These are phyloP conservation scores for Bauhinia variegata DNA, from an alignment of 306 rosid genomes.

Conservation along the genomic window DNA sequence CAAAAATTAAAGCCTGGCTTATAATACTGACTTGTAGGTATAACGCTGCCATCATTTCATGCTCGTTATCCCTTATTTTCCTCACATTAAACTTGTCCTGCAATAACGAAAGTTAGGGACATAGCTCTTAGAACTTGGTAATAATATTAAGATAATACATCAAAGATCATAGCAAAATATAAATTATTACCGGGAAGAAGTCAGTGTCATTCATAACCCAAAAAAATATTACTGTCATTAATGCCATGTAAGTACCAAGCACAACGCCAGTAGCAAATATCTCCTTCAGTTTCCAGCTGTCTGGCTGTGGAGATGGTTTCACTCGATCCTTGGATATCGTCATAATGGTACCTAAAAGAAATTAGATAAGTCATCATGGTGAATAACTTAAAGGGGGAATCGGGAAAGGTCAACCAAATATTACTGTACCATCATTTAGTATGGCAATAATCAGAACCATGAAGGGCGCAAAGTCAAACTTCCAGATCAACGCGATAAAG, in stretches of 20 bases:
- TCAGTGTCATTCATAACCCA: slow-evolving; percentile 71
- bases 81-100: slow-evolving; percentile 68
- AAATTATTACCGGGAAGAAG: slow-evolving; percentile 72
- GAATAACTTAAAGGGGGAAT: slow-evolving; percentile 3
- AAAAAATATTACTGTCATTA: slow-evolving; percentile 93
- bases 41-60: slow-evolving; percentile 94
- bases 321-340: slow-evolving; percentile 97
- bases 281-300: slow-evolving; percentile 95
- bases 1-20: slow-evolving; percentile 95
- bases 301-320: slow-evolving; percentile 93
- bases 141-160: background rate
- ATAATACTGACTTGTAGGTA: slow-evolving; percentile 99
- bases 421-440: slow-evolving; percentile 83
- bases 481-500: slow-evolving; percentile 97
- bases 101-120: slow-evolving; percentile 25
- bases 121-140: background rate
- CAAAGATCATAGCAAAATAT: background rate
- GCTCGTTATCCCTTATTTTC: slow-evolving; percentile 26
- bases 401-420: slow-evolving; percentile 13
- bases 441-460: slow-evolving; percentile 96
- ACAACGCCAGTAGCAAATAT: slow-evolving; percentile 96
- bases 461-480: slow-evolving; percentile 94
- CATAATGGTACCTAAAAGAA: slow-evolving; percentile 86
- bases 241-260: slow-evolving; percentile 94
- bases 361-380: slow-evolving; percentile 19